Evolutionary conservation across 768 basidiomycete genomes (phyloP).

Genomic region (Leucosporidium yakuticum): DNA sequence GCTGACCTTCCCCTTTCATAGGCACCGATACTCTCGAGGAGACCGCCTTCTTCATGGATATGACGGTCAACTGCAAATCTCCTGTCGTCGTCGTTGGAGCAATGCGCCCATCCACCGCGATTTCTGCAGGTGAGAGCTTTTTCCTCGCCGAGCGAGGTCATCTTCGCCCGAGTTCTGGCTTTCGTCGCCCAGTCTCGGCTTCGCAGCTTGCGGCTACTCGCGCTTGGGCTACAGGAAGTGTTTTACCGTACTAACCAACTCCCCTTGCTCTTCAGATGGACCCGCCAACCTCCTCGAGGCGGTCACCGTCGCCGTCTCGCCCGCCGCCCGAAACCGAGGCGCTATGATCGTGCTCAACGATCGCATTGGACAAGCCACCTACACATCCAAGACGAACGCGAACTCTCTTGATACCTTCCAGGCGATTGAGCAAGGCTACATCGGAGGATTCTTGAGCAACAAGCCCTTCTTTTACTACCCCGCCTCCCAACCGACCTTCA

Average conservation of each 20-base stretch:
- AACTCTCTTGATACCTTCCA: slow-evolving; percentile 41
- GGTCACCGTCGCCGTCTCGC: slow-evolving; percentile 34
- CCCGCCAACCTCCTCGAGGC: slow-evolving; percentile 41
- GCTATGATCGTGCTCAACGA: slow-evolving; percentile 43
- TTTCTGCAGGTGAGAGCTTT: slow-evolving; percentile 33
- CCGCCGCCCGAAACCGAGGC: slow-evolving; percentile 24
- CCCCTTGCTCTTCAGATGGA: slow-evolving; percentile 23
- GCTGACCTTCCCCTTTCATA: not conserved
- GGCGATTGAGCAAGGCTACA: slow-evolving; percentile 41
- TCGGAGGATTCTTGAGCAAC: slow-evolving; percentile 36
- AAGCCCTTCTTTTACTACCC: slow-evolving; percentile 37
- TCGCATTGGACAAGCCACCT: slow-evolving; percentile 41
- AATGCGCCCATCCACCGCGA: slow-evolving; percentile 42
- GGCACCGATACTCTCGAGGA: slow-evolving; percentile 41
- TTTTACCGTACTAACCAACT: too few relatives aligned
- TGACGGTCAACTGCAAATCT: slow-evolving; percentile 40
- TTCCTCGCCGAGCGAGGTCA: not conserved
- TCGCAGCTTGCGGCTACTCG: too few relatives aligned
- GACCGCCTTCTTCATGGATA: slow-evolving; percentile 41
- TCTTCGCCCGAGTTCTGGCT: too few relatives aligned
- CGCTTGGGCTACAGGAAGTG: too few relatives aligned
- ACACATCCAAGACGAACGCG: slow-evolving; percentile 39
- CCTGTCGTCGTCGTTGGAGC: slow-evolving; percentile 42
- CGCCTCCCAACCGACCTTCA: slow-evolving; percentile 37
- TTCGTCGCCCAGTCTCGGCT: not conserved